Base-by-base conservation (phyloP, 2,329 filamentous ascomycete genomes). In the Colletotrichum gigasporum region DNA sequence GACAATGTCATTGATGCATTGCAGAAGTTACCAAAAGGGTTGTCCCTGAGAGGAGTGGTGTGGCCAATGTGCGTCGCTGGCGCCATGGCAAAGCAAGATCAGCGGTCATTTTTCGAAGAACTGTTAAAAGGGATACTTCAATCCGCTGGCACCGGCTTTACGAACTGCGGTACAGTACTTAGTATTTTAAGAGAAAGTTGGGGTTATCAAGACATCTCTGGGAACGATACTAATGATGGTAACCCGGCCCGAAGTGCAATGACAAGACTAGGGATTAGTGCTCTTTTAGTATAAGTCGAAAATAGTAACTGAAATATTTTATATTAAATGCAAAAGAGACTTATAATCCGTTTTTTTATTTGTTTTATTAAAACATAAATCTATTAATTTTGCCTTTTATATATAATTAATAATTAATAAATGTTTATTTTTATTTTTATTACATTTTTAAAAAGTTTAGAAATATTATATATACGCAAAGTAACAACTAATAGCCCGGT, bases 31-130 rank as follows among this genome's bases (percentile, higher is more conserved):
- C 64, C 48, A 0, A 18, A 42, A 10, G 32, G 37, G 6, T 10
- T 48, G 3, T 48, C 48, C 12, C 34, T 66, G 11, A 58, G 55
- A 39, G 48, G 54, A 8, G 20, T 64, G n/a, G 26, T 60, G 5
- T 66, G 64, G 64, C 48, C 64, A 4, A 28, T 63, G 11, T 59
- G 45, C 2, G 47, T 60, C 5, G 59, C 53, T 5, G 64, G 64
- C 10, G 35, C 54, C n/a, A 44, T 64, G 42, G 64, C 64, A 9
- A 34, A 12, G 8, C 18, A 26, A 14, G 20, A 44, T 5, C 60
- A 66, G 35, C 48, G 52, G 16, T 7, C 16, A 10, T 64, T 59
- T 3, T 64, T 66, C 24, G 50, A 50, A 14, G 50, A 51, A 6
- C 14, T 64, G 3, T 12, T 64, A 22, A 34, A 55, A 11, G 26